These are phyloP conservation scores for Candida boidinii DNA, from an alignment of 805 yeast genomes.

Conservation along the genomic window DNA sequence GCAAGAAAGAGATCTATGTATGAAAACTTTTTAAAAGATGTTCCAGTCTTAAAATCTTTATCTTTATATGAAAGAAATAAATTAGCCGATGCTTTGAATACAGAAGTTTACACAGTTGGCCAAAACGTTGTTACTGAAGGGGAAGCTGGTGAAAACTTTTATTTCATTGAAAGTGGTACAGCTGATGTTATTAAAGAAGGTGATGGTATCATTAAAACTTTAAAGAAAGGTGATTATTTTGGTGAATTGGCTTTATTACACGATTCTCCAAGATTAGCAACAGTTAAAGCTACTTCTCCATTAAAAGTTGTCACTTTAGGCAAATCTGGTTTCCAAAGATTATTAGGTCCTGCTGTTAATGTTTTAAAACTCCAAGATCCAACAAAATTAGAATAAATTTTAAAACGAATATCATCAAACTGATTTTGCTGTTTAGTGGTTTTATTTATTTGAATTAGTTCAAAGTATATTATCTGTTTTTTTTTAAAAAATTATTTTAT, in stretches of 20 bases:
- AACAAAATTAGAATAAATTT: constrained; percentile 38
- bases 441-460: too few relatives aligned
- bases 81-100: constrained; percentile 88
- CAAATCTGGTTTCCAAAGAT: constrained; percentile 86
- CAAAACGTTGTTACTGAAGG: constrained; percentile 78
- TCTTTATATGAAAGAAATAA: constrained; percentile 79
- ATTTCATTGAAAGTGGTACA: constrained; percentile 69
- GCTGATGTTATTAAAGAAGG: constrained; percentile 64
- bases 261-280: constrained; percentile 90
- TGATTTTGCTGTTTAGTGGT: too few relatives aligned
- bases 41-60: constrained; percentile 69
- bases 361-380: constrained; percentile 85
- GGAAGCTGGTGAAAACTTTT: constrained; percentile 71
- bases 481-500: too few relatives aligned
- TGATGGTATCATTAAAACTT: constrained; percentile 49
- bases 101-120: constrained; percentile 64
- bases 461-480: too few relatives aligned
- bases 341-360: constrained; percentile 91
- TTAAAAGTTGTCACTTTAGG: constrained; percentile 89
- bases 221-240: constrained; percentile 83
- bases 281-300: constrained; percentile 66
- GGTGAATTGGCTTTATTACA: constrained; percentile 93
- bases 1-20: constrained; percentile 85
- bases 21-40: constrained; percentile 80
- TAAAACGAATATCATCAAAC: too few relatives aligned